Evolutionary conservation across 495 filamentous ascomycete genomes (phyloP), one percentile per base, ranked within the genome.

Genomic region (Hypoxylon rickii): DNA sequence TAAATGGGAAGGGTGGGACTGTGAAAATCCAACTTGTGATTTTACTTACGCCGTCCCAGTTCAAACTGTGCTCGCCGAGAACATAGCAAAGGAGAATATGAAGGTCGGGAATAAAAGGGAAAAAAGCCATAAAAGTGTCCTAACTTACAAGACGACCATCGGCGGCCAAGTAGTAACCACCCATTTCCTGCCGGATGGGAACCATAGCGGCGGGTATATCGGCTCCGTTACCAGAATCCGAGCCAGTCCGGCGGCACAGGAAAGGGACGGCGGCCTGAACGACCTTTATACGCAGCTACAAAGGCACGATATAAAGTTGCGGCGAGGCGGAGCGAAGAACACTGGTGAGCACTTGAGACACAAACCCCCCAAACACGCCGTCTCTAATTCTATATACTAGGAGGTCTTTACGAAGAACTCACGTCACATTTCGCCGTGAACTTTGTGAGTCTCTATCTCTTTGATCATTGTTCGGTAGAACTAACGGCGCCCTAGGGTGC

Each of bases 401-500:
- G n/a, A n/a, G n/a, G n/a, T n/a, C n/a, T n/a, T n/a, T n/a, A n/a
- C 16, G 72, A 82, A 40, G 79, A 80, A 0, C 59, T 86, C 6
- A 89, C 85, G 0, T 70, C 77, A 0, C 89, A 92, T 49, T 95
- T 87, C 65, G 76, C 82, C 1, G 79, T 80, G 7, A 95, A 93
- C 68, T 89, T 81, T 69, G 88, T 90, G 72, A 71, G 84, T 70
- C 3, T 21, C 11, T 1, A 18, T 38, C 0, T 40, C 18, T 22
- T 32, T 44, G 26, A 43, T 18, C 13, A 3, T 29, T 36, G 13
- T 44, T 4, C 13, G 34, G 34, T 5, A 12, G 59, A 34, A 26
- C 53, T 69, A 29, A 65, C 45, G 17, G 18, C 44, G n/a, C 16
- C 52, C 21, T 56, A 91, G 84, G 91, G 91, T 0, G 87, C 89